Percentiles rank a stretch among this genome's conserved stretches.
phyloP scores from a whole-genome alignment of 352 stramenopile species.

The Phytophthora melonis region DNA sequence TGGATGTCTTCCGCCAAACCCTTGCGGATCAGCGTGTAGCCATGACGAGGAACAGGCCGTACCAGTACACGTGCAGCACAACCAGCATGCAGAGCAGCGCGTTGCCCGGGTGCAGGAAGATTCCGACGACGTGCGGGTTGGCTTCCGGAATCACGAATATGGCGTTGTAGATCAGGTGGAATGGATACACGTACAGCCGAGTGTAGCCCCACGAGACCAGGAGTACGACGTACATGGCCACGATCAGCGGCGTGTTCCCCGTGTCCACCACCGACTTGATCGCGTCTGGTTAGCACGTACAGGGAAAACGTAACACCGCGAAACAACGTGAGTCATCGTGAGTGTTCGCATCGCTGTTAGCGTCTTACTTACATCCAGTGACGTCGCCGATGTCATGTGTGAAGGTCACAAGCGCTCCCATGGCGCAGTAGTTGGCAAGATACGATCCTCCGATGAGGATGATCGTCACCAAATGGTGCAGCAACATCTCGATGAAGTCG shows the following conservation, averaged over 20 bases:
- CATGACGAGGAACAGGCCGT: constrained; percentile 54
- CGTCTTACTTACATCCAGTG: constrained; percentile 52
- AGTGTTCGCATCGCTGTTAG: neutral
- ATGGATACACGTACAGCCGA: constrained; percentile 54
- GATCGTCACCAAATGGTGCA: constrained; percentile 69
- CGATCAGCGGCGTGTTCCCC: constrained; percentile 41
- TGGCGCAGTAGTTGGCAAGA: constrained; percentile 60
- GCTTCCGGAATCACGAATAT: constrained; percentile 40
- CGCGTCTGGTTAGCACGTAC: constrained; percentile 27
- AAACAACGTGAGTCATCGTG: constrained; percentile 16
- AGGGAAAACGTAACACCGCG: neutral
- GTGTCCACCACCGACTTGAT: constrained; percentile 54
- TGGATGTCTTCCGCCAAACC: constrained; percentile 49
- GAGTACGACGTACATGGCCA: constrained; percentile 48
- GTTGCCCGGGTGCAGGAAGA: constrained; percentile 48
- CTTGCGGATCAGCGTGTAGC: constrained; percentile 46
- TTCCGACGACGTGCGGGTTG: constrained; percentile 44
- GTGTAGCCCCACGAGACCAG: constrained; percentile 55
- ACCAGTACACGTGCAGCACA: constrained; percentile 57
- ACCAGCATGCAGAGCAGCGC: constrained; percentile 52
- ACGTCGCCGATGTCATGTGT: constrained; percentile 68
- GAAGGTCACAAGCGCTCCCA: constrained; percentile 58
- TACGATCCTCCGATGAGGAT: constrained; percentile 68
- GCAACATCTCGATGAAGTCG: constrained; percentile 69
- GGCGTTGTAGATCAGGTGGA: constrained; percentile 51